A percentile compares a stretch with the other conserved stretches of the same genome.
These are phyloP conservation scores for Physocladia obscura DNA, from an alignment of 192 early-diverging fungal species.

Conservation along the genomic window DNA sequence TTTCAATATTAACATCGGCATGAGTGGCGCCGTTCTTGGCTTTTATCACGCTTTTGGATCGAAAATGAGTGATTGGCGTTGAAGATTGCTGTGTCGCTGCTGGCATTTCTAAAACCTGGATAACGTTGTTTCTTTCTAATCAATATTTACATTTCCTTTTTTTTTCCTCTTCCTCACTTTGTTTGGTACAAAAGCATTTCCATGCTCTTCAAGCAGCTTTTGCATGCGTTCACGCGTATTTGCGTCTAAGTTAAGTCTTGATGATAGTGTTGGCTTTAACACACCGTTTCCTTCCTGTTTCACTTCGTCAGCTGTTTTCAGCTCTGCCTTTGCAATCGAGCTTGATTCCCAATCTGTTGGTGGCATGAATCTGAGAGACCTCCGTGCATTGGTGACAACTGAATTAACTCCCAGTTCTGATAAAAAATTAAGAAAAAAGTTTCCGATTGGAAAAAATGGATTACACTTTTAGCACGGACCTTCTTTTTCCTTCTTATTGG, in stretches of 20 bases:
- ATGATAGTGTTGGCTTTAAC: no score
- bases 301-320: neutral
- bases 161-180: no score
- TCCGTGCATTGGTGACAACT: conserved; percentile 30
- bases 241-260: conserved; percentile 20
- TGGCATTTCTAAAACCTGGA: no score
- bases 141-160: no score
- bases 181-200: conserved; percentile 31
- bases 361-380: conserved; percentile 19
- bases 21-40: no score
- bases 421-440: no score
- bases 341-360: neutral
- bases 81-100: no score
- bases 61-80: no score
- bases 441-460: neutral
- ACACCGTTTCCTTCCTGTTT: no score
- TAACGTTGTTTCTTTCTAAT: no score
- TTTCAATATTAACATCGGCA: no score
- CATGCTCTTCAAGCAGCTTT: conserved; percentile 18
- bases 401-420: conserved; percentile 26
- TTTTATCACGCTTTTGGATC: no score
- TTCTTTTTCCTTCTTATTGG: conserved; percentile 28
- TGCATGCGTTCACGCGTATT: conserved; percentile 7
- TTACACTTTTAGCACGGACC: conserved; percentile 7
- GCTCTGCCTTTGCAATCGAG: neutral